phyloP scores from a whole-genome alignment of 169 alveolate species.

The Cystoisospora suis region DNA sequence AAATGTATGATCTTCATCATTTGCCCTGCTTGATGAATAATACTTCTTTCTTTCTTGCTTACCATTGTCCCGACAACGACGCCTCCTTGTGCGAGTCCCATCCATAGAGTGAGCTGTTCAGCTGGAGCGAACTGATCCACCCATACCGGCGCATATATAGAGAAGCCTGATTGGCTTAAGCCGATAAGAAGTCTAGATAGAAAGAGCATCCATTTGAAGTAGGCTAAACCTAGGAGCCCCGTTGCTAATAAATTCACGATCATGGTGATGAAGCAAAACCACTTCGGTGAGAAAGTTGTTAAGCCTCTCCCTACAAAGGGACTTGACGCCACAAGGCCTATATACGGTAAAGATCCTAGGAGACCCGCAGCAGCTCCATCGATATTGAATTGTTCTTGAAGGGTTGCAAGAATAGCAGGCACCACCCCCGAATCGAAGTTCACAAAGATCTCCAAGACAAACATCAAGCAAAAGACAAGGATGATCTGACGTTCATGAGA shows the following conservation, averaged over 20 bases:
- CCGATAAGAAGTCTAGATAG: constrained; percentile 45
- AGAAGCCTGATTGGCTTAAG: constrained; percentile 30
- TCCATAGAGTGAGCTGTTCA: constrained; percentile 53
- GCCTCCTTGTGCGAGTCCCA: constrained; percentile 63
- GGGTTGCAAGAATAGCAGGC: constrained; percentile 29
- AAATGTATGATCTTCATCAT: too few species aligned
- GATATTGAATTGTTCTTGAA: constrained; percentile 13
- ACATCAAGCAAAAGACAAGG: constrained; percentile 10
- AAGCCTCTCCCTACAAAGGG: constrained; percentile 49
- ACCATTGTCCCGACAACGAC: constrained; percentile 64
- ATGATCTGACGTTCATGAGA: neutral
- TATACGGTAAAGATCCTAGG: constrained; percentile 49
- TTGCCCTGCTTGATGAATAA: too few species aligned
- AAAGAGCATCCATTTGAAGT: constrained; percentile 27
- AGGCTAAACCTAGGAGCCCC: constrained; percentile 27
- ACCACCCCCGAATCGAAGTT: constrained; percentile 57
- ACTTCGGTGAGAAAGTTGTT: constrained; percentile 17
- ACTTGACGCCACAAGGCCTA: constrained; percentile 34
- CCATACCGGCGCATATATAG: constrained; percentile 60
- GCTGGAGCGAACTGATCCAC: constrained; percentile 63
- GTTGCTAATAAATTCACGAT: constrained; percentile 14
- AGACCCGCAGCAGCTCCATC: constrained; percentile 48
- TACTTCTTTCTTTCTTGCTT: too few species aligned
- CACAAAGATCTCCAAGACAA: constrained; percentile 13
- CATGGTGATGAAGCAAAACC: constrained; percentile 36